Evolutionary conservation across 2,329 filamentous ascomycete genomes (phyloP), one percentile per base, ranked within the genome.

Genomic region (Hypoxylon sp.): DNA sequence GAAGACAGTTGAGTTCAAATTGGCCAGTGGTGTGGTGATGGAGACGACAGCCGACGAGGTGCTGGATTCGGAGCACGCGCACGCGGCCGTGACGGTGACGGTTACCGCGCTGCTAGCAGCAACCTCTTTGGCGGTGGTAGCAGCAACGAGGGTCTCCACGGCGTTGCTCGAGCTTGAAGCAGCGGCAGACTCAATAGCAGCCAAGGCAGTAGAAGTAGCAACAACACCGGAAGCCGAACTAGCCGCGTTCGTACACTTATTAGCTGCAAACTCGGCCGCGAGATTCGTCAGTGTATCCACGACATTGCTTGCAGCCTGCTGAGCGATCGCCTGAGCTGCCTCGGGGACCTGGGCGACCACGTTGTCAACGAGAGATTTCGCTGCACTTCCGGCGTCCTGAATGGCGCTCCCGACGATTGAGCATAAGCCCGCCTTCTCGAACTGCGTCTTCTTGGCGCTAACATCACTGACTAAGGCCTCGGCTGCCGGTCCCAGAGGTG

Each of bases 391-490:
- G 24, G 75, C 47, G 22, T 61, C 60, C n/a, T 31, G 39, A 14
- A 76, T 53, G 1, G 47, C 51, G 14, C 31, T 37, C 29, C 70
- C 52, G 35, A 75, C 39, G 11, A 48, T 17, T 2, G 22, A 33
- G 62, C 75, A 77, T 13, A 73, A 58, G 9, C 58, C 65, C 1
- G 72, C 65, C 19, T 70, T 37, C 57, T 74, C 69, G 53, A 77
- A 71, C 10, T 60, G 48, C 8, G 48, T 11, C 55, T 73, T 75
- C 70, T 76, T 76, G 56, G 52, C 53, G 10, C 51, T 50, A 19
- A 76, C 47, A 50, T 76, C 71, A 1, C 63, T 22, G 13, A 76
- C 35, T 0, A 77, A 67, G 0, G 51, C 37, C 54, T 65, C 9
- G 3, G 72, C 71, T 4, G 51, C 63, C n/a, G 67, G 37, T 1